Evolutionary conservation across 768 basidiomycete species (phyloP), one percentile per base, ranked within the genome.

Genomic region (Pisolithus sp.): DNA sequence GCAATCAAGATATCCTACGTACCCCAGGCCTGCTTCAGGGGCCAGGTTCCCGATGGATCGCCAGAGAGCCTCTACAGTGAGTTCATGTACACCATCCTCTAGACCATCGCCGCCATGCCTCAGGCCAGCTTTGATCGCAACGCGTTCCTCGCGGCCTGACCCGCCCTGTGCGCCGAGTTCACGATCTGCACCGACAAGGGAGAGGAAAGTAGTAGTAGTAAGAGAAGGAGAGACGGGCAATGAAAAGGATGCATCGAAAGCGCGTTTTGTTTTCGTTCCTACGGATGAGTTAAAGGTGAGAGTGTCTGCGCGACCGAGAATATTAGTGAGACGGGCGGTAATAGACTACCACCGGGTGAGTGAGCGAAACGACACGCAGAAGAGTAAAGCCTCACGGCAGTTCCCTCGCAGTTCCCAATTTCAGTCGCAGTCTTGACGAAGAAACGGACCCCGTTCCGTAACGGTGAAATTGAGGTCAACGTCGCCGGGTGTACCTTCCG

Each of bases 361-460:
- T 26, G 31, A 17, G 34, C 48, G 7, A 28, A 30, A 41, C 2
- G 20, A 18, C 20, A 23, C 36, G 47, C 15, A 26, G 6, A 45
- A 50, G 49, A 50, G 43, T 28, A 21, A 0, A 48, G 6, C 78
- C 90, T 63, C 63, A 93, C 93, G n/a, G 92, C 93, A 50, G 73
- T 93, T 10, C 90, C 95, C 67, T 97, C 96, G 46, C 85, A 86
- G 53, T 95, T 93, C 4, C 96, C 95, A 6, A 97, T 73, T 62
- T 97, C 93, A 3, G 94, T 97, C 5, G 89, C 78, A 3, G 85
- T 89, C 56, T 87, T 89, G 7, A 94, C 60, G 58, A 77, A 91
- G 58, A 85, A 81, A 36, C 89, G 73, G 5, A n/a, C 89, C 82
- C 51, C 79, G 80, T 67, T 97, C 94, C 38, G 78, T 74, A 3